A percentile compares a stretch with the other conserved stretches of the same genome.
Evolutionary conservation across 164 flowering plant species (phyloP).

Genomic region (Vitis rotundifolia): DNA sequence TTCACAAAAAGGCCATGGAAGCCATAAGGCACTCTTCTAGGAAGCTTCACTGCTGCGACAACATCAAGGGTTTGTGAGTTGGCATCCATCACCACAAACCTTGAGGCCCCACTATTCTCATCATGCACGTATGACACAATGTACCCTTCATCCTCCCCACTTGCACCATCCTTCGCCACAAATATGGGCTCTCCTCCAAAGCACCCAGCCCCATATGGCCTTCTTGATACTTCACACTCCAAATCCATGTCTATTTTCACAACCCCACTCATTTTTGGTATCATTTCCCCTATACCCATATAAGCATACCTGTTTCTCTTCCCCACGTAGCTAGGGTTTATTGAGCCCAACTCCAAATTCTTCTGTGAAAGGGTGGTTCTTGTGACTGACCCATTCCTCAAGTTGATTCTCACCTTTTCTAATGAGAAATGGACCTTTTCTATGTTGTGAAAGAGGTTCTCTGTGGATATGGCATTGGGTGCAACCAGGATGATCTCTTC

Average conservation of each 20-base stretch:
- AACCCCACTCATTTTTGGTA: slow-evolving; percentile 13
- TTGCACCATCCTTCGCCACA: not conserved
- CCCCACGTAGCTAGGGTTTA: slow-evolving; percentile 9
- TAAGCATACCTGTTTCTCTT: slow-evolving; percentile 15
- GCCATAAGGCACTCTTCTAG: slow-evolving; percentile 2
- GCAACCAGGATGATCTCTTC: slow-evolving; percentile 2
- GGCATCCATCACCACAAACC: not conserved
- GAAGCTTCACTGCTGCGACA: not conserved
- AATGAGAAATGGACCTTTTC: not conserved
- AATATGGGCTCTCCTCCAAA: slow-evolving; percentile 12
- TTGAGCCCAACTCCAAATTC: slow-evolving; percentile 6
- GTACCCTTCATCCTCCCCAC: no score
- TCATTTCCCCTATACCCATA: not conserved
- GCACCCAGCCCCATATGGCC: not conserved
- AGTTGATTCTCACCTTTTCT: slow-evolving; percentile 9
- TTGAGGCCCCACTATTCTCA: no score
- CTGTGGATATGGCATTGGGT: not conserved
- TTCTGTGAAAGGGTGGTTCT: not conserved
- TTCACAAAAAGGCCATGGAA: slow-evolving; percentile 4
- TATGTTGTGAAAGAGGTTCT: not conserved
- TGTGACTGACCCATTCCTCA: slow-evolving; percentile 5
- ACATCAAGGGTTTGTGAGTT: not conserved
- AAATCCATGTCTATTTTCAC: slow-evolving; percentile 11
- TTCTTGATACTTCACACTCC: not conserved
- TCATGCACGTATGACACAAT: no score